Percentiles rank a stretch among this genome's conserved stretches.
These are phyloP conservation scores for Mycena amicta DNA, from an alignment of 768 basidiomycete genomes.

Conservation along the genomic window DNA sequence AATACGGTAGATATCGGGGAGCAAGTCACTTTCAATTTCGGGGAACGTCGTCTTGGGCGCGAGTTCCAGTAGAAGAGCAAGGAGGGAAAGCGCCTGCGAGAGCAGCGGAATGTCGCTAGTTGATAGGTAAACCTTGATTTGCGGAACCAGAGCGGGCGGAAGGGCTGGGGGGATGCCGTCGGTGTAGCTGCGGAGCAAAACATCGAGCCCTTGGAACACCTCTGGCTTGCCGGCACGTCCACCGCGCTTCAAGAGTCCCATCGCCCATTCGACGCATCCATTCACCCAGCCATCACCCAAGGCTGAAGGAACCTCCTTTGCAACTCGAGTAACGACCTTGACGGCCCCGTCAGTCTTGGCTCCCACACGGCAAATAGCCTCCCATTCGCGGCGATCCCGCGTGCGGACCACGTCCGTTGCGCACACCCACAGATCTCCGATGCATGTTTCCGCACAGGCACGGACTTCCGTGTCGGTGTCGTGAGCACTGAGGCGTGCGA, in stretches of 20 bases:
- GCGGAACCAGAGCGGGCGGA: conserved; percentile 63
- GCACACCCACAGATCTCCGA: conserved; percentile 87
- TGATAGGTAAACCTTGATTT: conserved; percentile 76
- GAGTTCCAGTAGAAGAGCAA: conserved; percentile 69
- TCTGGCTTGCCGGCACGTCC: conserved; percentile 79
- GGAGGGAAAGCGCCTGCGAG: conserved; percentile 66
- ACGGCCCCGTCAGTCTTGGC: conserved; percentile 79
- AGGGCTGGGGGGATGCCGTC: conserved; percentile 57
- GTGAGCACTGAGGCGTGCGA: conserved; percentile 67
- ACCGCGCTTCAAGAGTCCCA: conserved; percentile 75
- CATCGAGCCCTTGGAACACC: conserved; percentile 76
- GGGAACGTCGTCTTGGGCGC: conserved; percentile 73
- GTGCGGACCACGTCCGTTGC: conserved; percentile 71
- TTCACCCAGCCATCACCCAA: conserved; percentile 80
- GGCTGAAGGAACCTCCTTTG: conserved; percentile 58
- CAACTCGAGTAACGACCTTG: conserved; percentile 82
- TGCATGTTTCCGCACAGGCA: conserved; percentile 74
- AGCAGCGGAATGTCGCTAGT: conserved; percentile 78
- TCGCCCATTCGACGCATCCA: conserved; percentile 75
- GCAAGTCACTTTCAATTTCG: conserved; percentile 70
- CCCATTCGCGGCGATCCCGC: conserved; percentile 79
- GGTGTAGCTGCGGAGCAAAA: conserved; percentile 58
- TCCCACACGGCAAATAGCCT: conserved; percentile 68
- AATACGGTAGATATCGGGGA: conserved; percentile 66
- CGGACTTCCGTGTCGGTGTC: conserved; percentile 94